A percentile compares a stretch with the other conserved stretches of the same genome.
These are phyloP conservation scores for Populus hybrid DNA, from an alignment of 441 rosid genomes.

Conservation along the genomic window DNA sequence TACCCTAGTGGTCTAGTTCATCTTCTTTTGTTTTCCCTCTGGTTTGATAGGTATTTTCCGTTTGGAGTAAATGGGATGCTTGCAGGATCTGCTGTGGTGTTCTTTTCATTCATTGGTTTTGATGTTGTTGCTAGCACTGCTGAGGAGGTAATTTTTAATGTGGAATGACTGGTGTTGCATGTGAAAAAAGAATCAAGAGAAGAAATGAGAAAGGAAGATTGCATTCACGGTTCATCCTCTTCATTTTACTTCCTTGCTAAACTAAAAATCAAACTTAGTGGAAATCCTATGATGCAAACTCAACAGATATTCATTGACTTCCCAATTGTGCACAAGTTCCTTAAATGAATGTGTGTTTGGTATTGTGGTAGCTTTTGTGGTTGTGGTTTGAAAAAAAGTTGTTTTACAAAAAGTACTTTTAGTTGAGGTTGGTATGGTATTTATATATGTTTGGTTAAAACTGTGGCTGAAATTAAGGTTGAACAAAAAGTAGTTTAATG, in stretches of 20 bases:
- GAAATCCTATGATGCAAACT: not conserved
- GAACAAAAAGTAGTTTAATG: no score
- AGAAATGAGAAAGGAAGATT: not conserved
- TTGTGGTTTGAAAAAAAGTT: no score
- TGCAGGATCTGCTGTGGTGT: conserved; percentile 78
- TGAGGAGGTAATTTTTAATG: conserved; percentile 57
- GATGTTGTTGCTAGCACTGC: conserved; percentile 87
- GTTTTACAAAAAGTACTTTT: no score
- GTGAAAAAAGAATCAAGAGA: not conserved
- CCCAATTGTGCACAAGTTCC: not conserved
- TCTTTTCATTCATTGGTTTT: conserved; percentile 87
- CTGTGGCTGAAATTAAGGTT: no score
- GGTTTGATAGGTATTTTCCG: conserved; percentile 60
- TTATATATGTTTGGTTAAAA: no score
- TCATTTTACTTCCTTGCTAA: not conserved
- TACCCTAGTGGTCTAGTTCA: conserved; percentile 9
- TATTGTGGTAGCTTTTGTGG: no score
- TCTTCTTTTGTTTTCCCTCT: not conserved
- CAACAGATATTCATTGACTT: not conserved
- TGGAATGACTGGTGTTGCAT: not conserved
- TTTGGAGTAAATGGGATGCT: conserved; percentile 84
- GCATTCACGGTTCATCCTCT: not conserved
- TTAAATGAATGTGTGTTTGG: no score
- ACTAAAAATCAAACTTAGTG: not conserved
- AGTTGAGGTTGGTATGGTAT: no score